phyloP scores from a whole-genome alignment of 345 rosid species.

The Toxicodendron radicans region DNA sequence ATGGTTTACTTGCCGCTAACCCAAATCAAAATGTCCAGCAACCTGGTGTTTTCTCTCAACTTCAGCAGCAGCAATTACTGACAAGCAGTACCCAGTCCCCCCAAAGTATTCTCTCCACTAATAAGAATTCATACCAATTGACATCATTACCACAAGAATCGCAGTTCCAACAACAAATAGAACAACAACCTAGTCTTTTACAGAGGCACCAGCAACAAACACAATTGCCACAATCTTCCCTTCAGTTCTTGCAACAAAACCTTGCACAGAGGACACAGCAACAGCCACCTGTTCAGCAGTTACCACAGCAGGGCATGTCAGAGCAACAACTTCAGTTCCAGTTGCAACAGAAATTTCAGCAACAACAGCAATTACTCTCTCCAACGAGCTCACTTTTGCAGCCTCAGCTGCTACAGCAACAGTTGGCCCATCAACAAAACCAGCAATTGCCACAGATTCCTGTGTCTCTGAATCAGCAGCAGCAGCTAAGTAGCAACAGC shows the following conservation, averaged over 20 bases:
- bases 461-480: conserved; percentile 60
- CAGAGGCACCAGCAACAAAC: conserved; percentile 70
- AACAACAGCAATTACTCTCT: conserved; percentile 62
- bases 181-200: conserved; percentile 54
- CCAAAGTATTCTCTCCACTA: conserved; percentile 35
- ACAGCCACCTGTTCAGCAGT: conserved; percentile 56
- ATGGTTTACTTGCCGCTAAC: conserved; percentile 44
- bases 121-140: conserved; percentile 52
- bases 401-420: conserved; percentile 72
- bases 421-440: conserved; percentile 48
- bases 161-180: conserved; percentile 59
- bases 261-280: conserved; percentile 60
- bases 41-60: conserved; percentile 47
- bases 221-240: conserved; percentile 54
- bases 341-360: conserved; percentile 63
- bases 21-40: conserved; percentile 52
- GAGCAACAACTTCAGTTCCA: conserved; percentile 84
- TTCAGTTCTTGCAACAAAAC: conserved; percentile 54
- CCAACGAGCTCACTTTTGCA: conserved; percentile 59
- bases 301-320: conserved; percentile 61
- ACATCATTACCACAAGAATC: conserved; percentile 65
- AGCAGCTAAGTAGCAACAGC: conserved; percentile 53
- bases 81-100: conserved; percentile 44
- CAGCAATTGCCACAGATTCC: conserved; percentile 52
- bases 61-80: conserved; percentile 60